Base-by-base conservation (phyloP, 306 rosid species). In the Cucurbita argyrosperma region DNA sequence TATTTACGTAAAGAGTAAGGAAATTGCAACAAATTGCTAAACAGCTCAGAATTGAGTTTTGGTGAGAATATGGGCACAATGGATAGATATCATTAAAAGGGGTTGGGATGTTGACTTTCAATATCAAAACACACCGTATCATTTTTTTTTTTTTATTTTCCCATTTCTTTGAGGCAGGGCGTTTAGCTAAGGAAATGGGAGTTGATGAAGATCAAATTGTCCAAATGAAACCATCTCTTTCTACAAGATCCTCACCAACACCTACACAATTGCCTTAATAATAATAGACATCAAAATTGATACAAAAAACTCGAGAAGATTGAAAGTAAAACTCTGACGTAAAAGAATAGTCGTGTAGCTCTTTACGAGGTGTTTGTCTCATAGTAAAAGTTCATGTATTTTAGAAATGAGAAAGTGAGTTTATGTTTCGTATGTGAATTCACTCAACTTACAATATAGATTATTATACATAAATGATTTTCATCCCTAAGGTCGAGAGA, bases 211-310 rank as follows among this genome's bases (percentile, higher is more conserved):
- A 92, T 55, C 88, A 83, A 56, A 87, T 88, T 54, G 96, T 92
- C 43, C 91, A 87, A 67, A 92, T 90, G 96, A 92, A 85, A 72
- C 98, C 98, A 38, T 92, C 96, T 74, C 90, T 90, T 77, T 86
- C 96, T 53, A 79, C 96, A 21, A 84, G 98, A 77, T 58, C 86
- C 54, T 50, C 54, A 43, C 30, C 57, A 14, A 57, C 18, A 16
- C 38, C 79, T 61, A 50, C 70, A 57, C 30, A 63, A 7, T 23
- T 52, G 19, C 86, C 86, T 30, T 79, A 64, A 71, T 26, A 26
- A 26, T 4, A 39, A n/a, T n/a, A n/a, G 54, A 78, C 49, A 3
- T 68, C 8, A 6, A 69, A 57, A 57, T 0, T 26, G 8, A 57
- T 21, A 60, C 35, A 2, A 11, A 59, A 1, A 59, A 59, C n/a